phyloP scores from a whole-genome alignment of 495 filamentous ascomycete species.

The Cairneyella variabilis region DNA sequence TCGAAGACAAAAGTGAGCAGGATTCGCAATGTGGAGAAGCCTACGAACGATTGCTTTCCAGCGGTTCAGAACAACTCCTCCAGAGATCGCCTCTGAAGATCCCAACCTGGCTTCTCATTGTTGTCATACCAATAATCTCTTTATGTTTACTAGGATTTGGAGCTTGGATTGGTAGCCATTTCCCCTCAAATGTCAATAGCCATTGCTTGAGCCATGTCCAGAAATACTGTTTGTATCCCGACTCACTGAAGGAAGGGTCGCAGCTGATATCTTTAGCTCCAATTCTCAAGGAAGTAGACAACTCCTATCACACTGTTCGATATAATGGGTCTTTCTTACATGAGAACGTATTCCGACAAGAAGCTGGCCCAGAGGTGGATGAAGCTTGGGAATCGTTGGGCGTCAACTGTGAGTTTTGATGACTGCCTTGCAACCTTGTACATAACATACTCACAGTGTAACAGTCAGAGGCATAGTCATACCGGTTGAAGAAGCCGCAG shows the following conservation, averaged over 20 bases:
- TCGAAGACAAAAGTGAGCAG: conserved; percentile 18
- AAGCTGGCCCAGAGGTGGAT: conserved; percentile 51
- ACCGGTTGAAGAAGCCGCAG: conserved; percentile 32
- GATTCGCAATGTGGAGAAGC: conserved; percentile 14
- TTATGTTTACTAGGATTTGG: conserved; percentile 12
- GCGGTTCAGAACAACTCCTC: neutral
- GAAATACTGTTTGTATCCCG: conserved; percentile 17
- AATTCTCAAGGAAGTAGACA: conserved; percentile 22
- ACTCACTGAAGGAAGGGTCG: neutral
- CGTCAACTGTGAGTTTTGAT: conserved; percentile 37
- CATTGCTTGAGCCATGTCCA: conserved; percentile 20
- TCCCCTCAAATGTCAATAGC: neutral
- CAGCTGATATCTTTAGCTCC: conserved; percentile 15
- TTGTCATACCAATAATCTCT: neutral
- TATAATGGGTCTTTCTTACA: conserved; percentile 49
- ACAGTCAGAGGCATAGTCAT: conserved; percentile 40
- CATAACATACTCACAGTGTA: conserved; percentile 4
- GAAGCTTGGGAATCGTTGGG: conserved; percentile 54
- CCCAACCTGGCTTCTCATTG: neutral
- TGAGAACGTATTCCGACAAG: conserved; percentile 48
- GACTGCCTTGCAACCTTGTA: neutral
- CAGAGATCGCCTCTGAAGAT: neutral
- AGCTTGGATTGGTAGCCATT: conserved; percentile 16
- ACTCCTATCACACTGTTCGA: conserved; percentile 8
- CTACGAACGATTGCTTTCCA: conserved; percentile 12